Evolutionary conservation across 1,139 yeast species (phyloP).

Genomic region (Candida neerlandica): DNA sequence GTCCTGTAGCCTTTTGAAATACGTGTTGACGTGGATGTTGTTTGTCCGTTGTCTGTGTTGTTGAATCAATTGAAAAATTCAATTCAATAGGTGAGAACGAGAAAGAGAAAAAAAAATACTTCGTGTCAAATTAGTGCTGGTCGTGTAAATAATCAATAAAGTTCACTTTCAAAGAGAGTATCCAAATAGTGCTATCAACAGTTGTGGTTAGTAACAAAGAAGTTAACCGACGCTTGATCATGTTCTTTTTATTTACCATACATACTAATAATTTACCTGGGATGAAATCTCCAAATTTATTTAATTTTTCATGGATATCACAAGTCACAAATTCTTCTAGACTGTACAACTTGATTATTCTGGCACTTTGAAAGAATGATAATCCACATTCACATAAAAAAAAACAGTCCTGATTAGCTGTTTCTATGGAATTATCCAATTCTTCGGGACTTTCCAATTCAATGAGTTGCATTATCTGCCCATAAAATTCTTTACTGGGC

Average conservation of each 20-base stretch:
- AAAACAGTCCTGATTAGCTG: constrained; percentile 1
- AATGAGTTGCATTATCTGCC: constrained; percentile 10
- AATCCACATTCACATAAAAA: constrained; percentile 16
- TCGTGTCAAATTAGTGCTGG: constrained; percentile 12
- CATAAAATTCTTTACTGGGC: constrained; percentile 4
- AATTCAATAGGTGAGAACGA: neutral
- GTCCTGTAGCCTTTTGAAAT: neutral
- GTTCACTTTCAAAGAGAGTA: constrained; percentile 7
- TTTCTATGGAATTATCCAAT: neutral
- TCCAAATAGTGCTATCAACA: constrained; percentile 9
- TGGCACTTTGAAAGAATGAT: constrained; percentile 13
- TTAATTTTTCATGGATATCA: constrained; percentile 8
- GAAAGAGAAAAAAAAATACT: constrained; percentile 4
- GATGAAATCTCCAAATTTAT: constrained; percentile 7
- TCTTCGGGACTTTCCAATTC: constrained; percentile 11
- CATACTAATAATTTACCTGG: constrained; percentile 12
- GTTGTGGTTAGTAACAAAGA: constrained; percentile 9
- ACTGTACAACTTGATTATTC: constrained; percentile 7
- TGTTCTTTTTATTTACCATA: neutral
- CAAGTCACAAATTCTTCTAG: constrained; percentile 9
- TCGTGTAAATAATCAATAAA: constrained; percentile 10
- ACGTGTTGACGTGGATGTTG: neutral
- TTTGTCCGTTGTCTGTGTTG: constrained; percentile 5
- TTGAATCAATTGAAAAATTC: constrained; percentile 5
- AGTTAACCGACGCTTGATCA: neutral